Percentiles rank a stretch among this genome's conserved stretches.
Evolutionary conservation across 345 rosid species (phyloP).

Genomic region (Rhizophora mangle): DNA sequence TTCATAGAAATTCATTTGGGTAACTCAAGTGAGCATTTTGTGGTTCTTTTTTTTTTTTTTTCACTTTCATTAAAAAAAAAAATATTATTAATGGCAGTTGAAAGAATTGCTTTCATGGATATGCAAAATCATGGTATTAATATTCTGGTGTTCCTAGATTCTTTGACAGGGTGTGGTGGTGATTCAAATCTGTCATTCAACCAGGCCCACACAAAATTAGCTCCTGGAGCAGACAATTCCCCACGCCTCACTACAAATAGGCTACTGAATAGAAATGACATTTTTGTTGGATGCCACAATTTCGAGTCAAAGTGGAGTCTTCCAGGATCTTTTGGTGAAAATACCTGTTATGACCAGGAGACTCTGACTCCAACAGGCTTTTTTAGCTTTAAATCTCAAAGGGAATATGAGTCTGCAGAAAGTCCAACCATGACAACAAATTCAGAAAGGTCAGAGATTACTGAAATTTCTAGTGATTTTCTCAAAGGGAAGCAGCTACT

Average conservation of each 20-base stretch:
- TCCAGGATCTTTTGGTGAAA: constrained; percentile 10
- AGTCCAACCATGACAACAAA: constrained; percentile 26
- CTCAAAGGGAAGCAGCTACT: constrained; percentile 40
- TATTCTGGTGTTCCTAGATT: constrained; percentile 26
- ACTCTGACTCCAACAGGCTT: constrained; percentile 18
- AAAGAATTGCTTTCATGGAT: background rate
- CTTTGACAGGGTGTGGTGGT: constrained; percentile 19
- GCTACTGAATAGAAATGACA: constrained; percentile 26
- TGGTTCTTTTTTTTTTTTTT: background rate
- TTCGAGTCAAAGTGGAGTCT: constrained; percentile 19
- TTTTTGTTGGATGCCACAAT: constrained; percentile 19
- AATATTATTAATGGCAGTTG: background rate
- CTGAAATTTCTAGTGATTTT: constrained; percentile 34
- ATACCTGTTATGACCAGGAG: constrained; percentile 16
- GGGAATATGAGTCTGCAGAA: constrained; percentile 17
- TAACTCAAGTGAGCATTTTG: background rate
- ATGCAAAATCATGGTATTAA: background rate
- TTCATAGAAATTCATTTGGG: no score
- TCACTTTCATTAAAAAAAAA: background rate
- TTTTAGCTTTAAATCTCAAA: constrained; percentile 15
- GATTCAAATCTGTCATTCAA: constrained; percentile 20
- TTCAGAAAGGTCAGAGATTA: constrained; percentile 19
- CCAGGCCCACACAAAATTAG: constrained; percentile 19
- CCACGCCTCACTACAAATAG: constrained; percentile 22
- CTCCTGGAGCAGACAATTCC: constrained; percentile 24